phyloP scores from a whole-genome alignment of 192 early-diverging fungal species.

The Rhizophagus sp. region DNA sequence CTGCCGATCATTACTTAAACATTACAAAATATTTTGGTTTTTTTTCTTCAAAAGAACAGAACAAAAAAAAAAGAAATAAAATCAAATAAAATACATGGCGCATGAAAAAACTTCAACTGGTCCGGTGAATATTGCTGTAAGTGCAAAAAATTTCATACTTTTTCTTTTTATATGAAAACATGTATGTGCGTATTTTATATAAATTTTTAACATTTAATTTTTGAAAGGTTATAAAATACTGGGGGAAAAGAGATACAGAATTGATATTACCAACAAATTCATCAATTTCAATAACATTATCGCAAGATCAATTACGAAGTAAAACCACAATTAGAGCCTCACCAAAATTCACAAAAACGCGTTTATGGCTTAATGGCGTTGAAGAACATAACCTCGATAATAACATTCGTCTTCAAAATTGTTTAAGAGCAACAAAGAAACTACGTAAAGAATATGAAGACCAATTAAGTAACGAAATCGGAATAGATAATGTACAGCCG shows the following conservation, averaged over 20 bases:
- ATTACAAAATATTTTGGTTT: too few species aligned
- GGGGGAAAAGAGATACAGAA: conserved; percentile 93
- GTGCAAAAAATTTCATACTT: conserved; percentile 6
- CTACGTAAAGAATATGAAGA: conserved; percentile 74
- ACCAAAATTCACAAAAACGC: conserved; percentile 62
- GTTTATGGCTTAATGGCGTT: conserved; percentile 95
- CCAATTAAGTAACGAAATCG: conserved; percentile 23
- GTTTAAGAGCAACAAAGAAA: conserved; percentile 73
- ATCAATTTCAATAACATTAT: conserved; percentile 94
- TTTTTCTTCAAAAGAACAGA: background rate
- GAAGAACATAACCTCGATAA: conserved; percentile 77
- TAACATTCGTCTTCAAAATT: conserved; percentile 83
- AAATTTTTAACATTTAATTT: background rate
- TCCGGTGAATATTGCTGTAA: conserved; percentile 98
- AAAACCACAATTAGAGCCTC: conserved; percentile 86
- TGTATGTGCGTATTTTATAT: too few species aligned
- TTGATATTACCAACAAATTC: conserved; percentile 97
- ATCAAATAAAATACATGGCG: background rate
- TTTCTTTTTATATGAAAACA: too few species aligned
- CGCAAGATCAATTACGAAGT: conserved; percentile 93
- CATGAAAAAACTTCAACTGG: conserved; percentile 81
- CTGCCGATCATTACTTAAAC: too few species aligned
- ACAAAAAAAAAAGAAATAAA: too few species aligned
- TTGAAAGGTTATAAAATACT: conserved; percentile 84
- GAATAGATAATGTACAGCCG: conserved; percentile 42